Evolutionary conservation across 202 grass and related monocot genomes (phyloP), one percentile per base, ranked within the genome.

Genomic region (Cymbopogon flexuosus): DNA sequence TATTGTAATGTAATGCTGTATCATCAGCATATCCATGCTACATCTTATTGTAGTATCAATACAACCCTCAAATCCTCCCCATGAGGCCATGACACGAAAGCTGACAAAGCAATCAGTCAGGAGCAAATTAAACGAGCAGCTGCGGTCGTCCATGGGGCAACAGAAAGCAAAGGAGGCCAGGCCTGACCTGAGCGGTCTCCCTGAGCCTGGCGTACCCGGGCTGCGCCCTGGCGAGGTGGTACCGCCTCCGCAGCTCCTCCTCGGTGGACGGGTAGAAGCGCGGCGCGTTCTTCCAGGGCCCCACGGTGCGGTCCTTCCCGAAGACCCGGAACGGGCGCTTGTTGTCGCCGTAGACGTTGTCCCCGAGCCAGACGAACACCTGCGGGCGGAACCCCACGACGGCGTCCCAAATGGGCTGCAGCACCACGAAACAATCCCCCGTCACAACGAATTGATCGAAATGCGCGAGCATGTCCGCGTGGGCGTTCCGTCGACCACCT

Each of bases 261-360:
- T 89, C 75, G 15, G 88, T 69, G 10, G 94, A 90, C 6, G 91
- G 89, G 78, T 89, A 94, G 90, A 97, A 97, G 58, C 94, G 87
- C 43, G 89, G 71, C 36, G 79, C 47, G 49, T 97, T 97, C 87
- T 51, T 92, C 94, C 94, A 97, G 0, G 89, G 94, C 19, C 94
- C 94, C 12, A 94, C 74, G 31, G 91, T 94, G 76, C 94, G 81
- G 56, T 97, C 83, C 78, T 58, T 79, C 15, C 94, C 94, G 34
- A 90, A 65, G 34, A 89, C 54, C 54, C 74, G 84, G 57, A 67
- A 87, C 37, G 88, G 94, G 62, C 84, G 81, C 80, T 90, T 90
- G 88, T 91, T 91, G 86, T 97, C 94, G 52, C 94, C 91, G 70
- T 97, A 97, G 54, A 97, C 84, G 78, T 97, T 97, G 89, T 97